Evolutionary conservation across 139 green algal genomes (phyloP), one percentile per base, ranked within the genome.

Genomic region (Limnomonas spitsbergensis): DNA sequence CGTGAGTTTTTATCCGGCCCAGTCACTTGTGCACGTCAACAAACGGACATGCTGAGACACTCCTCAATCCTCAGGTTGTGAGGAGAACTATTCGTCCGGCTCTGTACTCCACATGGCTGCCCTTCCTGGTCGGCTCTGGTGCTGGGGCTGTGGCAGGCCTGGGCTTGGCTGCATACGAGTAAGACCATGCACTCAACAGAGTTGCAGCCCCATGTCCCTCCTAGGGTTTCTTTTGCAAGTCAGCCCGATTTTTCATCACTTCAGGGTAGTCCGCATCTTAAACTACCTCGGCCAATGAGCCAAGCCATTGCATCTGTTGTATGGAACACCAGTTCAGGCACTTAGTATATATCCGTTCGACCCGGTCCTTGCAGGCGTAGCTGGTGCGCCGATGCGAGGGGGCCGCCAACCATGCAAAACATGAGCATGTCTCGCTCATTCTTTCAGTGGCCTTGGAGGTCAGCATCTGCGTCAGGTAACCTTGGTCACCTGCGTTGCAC

Each of bases 51-150:
- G n/a, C n/a, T n/a, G n/a, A n/a, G n/a, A n/a, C n/a, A n/a, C n/a
- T n/a, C n/a, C n/a, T n/a, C n/a, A n/a, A n/a, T n/a, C n/a, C n/a
- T n/a, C n/a, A 70, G 56, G 56, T 20, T 24, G 56, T 70, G 34
- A 6, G 35, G 36, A 6, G 68, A 31, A 74, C 32, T 4, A 40
- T 74, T 26, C 34, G 68, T 24, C 68, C 68, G 68, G n/a, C 7
- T 42, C 20, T 53, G 36, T 4, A 6, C 68, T 74, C 40, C 3
- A 6, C 68, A 14, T 74, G 68, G 68, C 32, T 76, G 38, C 36
- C 69, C 9, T 76, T 76, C 38, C 39, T 76, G 69, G 35, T 40
- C 9, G 69, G 69, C 39, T 76, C 69, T 61, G 35, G 37, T 9
- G 35, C 40, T 4, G 36, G 35, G 3, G 56, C 29, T 70, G 7